Conservation (phyloP, 1,284 basidiomycete genomes). For the Gymnopus androsaceus region DNA sequence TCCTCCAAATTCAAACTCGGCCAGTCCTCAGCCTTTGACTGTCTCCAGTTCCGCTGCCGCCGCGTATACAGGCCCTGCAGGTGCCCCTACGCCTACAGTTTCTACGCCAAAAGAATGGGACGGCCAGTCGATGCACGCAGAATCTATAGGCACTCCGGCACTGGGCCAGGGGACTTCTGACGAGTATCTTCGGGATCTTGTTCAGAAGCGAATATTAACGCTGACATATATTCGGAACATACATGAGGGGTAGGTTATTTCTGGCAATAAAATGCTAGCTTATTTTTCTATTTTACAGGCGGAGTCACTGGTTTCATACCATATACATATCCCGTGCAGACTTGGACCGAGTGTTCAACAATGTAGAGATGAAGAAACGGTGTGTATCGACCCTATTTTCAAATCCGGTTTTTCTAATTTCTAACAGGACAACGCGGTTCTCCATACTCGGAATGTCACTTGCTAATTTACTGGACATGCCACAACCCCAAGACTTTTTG, state of each 20-base stretch:
- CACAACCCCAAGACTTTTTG: constrained; percentile 76
- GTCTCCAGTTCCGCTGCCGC: constrained; percentile 35
- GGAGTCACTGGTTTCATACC: constrained; percentile 87
- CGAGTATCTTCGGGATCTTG: constrained; percentile 73
- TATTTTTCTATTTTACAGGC: constrained; percentile 42
- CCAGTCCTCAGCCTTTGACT: constrained; percentile 31
- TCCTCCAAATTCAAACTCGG: constrained; percentile 23
- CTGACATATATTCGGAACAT: constrained; percentile 82
- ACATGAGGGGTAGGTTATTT: constrained; percentile 71
- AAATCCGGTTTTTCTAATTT: constrained; percentile 2
- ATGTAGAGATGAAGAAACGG: constrained; percentile 77
- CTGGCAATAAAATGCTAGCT: constrained; percentile 7
- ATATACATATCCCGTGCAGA: constrained; percentile 75
- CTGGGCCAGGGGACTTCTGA: constrained; percentile 65
- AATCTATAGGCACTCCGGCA: constrained; percentile 46
- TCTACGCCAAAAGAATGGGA: constrained; percentile 64
- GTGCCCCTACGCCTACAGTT: constrained; percentile 41
- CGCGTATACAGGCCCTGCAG: constrained; percentile 42
- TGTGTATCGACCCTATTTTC: constrained; percentile 34
- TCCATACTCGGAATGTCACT: constrained; percentile 84
- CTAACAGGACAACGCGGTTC: constrained; percentile 70
- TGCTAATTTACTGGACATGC: constrained; percentile 77
- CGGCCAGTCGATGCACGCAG: constrained; percentile 60
- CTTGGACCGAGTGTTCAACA: constrained; percentile 73
- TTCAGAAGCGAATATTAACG: constrained; percentile 82